Evolutionary conservation across 495 filamentous ascomycete species (phyloP).

Genomic region (Rhizodiscina lignyota): DNA sequence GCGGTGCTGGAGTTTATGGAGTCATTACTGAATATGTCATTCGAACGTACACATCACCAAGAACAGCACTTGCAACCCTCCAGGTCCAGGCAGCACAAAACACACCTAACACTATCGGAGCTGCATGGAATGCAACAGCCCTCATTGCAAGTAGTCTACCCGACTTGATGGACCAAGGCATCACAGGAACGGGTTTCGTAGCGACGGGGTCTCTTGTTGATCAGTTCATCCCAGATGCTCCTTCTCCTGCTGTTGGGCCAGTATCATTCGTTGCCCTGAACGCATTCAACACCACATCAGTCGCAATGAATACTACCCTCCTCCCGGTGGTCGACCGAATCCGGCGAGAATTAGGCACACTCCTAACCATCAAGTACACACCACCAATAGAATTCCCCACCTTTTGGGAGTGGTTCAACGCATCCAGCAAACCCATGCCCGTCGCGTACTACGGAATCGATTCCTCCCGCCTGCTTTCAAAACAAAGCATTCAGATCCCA

Average conservation of each 20-base stretch:
- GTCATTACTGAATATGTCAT: neutral
- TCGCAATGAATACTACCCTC: neutral
- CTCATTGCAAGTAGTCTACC: neutral
- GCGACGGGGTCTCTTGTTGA: neutral
- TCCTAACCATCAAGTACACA: neutral
- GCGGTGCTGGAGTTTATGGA: neutral
- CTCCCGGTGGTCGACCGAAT: neutral
- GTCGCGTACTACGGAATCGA: neutral
- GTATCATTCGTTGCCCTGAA: neutral
- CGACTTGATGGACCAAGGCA: neutral
- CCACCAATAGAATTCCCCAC: neutral
- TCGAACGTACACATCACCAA: neutral
- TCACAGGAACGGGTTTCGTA: neutral
- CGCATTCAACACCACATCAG: neutral
- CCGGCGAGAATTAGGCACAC: neutral
- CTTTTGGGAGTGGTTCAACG: neutral
- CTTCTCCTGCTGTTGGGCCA: neutral
- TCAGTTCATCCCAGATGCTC: neutral
- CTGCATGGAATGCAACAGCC: neutral
- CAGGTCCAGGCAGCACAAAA: neutral
- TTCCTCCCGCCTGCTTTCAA: neutral
- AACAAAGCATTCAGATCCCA: neutral
- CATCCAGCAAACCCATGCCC: neutral
- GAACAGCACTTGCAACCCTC: neutral
- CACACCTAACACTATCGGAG: neutral